These are phyloP conservation scores for Excoecaria cochinchinensis DNA, from an alignment of 345 rosid species.

Conservation along the genomic window DNA sequence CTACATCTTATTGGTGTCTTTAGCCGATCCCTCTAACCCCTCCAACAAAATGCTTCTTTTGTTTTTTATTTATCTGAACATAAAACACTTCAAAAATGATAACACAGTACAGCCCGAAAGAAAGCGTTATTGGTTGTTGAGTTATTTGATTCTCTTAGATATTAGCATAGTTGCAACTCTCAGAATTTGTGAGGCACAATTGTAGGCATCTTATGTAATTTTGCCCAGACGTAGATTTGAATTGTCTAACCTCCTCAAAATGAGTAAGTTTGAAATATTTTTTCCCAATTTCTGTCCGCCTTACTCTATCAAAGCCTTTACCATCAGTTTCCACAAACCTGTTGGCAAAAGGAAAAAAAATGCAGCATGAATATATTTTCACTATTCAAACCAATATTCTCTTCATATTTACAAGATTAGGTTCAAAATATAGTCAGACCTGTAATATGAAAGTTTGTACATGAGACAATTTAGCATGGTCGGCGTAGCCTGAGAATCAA, in stretches of 20 bases:
- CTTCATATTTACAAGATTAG: not conserved
- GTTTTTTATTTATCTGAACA: too few species aligned
- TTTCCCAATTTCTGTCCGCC: conserved; percentile 94
- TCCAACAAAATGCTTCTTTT: too few species aligned
- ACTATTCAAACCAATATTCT: not conserved
- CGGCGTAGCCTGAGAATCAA: conserved; percentile 91
- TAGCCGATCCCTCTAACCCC: too few species aligned
- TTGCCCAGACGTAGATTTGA: conserved; percentile 3
- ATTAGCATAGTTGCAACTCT: not conserved
- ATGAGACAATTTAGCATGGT: conserved; percentile 93
- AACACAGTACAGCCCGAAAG: not conserved
- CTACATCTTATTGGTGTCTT: not conserved
- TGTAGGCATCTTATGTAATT: not conserved
- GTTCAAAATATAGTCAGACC: conserved; percentile 43
- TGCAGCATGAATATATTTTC: not conserved
- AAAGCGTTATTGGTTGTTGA: not conserved
- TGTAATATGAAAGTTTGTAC: conserved; percentile 96
- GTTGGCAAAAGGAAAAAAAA: conserved; percentile 20
- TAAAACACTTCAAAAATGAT: not conserved
- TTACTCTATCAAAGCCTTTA: conserved; percentile 83
- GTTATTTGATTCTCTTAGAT: not conserved
- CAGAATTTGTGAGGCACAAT: not conserved
- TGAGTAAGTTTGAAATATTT: conserved; percentile 86
- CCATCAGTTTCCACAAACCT: conserved; percentile 99
- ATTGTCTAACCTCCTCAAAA: conserved; percentile 81